phyloP scores from a whole-genome alignment of 1,139 yeast species.

The Meyerozyma carpophila region DNA sequence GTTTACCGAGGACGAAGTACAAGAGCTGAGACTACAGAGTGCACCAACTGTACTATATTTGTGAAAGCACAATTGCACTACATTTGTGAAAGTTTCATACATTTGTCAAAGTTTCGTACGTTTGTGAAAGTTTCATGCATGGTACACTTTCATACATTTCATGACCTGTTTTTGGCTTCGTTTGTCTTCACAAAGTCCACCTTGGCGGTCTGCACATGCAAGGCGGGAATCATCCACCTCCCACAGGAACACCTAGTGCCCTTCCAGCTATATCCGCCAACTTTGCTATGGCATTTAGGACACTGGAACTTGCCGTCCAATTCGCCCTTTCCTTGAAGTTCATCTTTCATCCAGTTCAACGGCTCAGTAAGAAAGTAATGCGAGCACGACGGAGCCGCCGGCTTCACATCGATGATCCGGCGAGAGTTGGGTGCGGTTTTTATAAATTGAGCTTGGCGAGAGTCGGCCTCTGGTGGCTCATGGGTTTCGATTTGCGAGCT shows the following conservation, averaged over 20 bases:
- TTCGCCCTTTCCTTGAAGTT: conserved; percentile 57
- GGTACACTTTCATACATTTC: neutral
- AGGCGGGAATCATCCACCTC: conserved; percentile 91
- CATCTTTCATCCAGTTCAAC: conserved; percentile 82
- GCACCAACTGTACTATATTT: no score
- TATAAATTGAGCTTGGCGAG: conserved; percentile 58
- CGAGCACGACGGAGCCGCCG: conserved; percentile 63
- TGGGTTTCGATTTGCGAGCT: conserved; percentile 51
- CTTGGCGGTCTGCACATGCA: conserved; percentile 74
- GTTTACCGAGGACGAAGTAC: no score
- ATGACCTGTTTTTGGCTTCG: neutral
- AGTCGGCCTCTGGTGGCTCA: conserved; percentile 52
- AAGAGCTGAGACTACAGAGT: no score
- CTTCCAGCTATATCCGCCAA: conserved; percentile 92
- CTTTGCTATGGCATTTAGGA: conserved; percentile 76
- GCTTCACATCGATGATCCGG: conserved; percentile 45
- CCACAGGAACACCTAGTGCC: conserved; percentile 96
- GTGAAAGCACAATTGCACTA: no score
- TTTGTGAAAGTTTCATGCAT: no score
- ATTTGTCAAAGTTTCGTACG: no score
- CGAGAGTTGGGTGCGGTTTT: conserved; percentile 58
- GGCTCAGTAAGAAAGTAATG: conserved; percentile 82
- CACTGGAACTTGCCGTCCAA: conserved; percentile 84
- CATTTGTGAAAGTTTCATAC: no score
- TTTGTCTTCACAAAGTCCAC: conserved; percentile 55